Conservation (phyloP, 176 grass and related monocot genomes). For the Avena insularis region DNA sequence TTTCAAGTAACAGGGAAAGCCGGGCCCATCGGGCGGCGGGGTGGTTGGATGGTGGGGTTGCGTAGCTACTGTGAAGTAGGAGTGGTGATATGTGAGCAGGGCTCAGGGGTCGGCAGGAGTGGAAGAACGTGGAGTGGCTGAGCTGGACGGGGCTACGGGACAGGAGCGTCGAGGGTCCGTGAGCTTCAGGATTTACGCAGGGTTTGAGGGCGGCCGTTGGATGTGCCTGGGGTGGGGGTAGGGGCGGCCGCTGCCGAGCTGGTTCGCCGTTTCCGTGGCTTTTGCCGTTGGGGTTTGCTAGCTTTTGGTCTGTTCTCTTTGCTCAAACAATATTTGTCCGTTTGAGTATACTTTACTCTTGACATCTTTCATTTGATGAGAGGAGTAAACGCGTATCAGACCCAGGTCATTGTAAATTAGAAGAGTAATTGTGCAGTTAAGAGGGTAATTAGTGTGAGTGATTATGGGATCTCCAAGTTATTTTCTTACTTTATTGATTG, state of each 20-base stretch:
- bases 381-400: too few relatives aligned
- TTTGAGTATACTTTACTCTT: not conserved
- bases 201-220: conserved; percentile 47
- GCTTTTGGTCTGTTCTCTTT: not conserved
- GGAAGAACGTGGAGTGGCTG: conserved; percentile 23
- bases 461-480: too few relatives aligned
- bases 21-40: not conserved
- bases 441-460: too few relatives aligned
- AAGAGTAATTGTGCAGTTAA: too few relatives aligned
- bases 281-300: not conserved
- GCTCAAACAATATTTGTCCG: not conserved
- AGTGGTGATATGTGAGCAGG: not conserved
- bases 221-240: not conserved
- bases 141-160: conserved; percentile 25
- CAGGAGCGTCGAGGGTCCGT: not conserved
- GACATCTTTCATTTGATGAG: too few relatives aligned
- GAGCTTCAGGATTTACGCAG: conserved; percentile 17
- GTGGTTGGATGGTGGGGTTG: not conserved
- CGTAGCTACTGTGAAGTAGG: not conserved
- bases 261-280: conserved; percentile 12
- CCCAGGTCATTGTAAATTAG: too few relatives aligned
- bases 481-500: too few relatives aligned
- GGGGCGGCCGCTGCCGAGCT: conserved; percentile 11
- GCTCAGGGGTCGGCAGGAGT: conserved; percentile 2
- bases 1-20: accelerated